phyloP scores from a whole-genome alignment of 305 asterid genomes.

The Fraxinus nigra region DNA sequence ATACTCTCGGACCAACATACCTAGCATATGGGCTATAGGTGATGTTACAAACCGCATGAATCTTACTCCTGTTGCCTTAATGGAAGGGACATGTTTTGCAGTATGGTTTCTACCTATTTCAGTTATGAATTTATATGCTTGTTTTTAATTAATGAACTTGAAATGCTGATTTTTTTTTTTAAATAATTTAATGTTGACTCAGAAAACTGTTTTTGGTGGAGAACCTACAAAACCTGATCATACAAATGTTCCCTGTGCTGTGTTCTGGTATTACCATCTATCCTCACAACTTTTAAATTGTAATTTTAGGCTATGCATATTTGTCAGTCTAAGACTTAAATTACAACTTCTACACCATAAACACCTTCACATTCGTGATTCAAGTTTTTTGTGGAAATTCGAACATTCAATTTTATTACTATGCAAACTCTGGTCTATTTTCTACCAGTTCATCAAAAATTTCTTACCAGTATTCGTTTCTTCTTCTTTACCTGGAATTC shows the following conservation, averaged over 20 bases:
- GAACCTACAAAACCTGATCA: slow-evolving; percentile 77
- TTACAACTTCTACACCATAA: background rate
- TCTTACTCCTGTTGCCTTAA: slow-evolving; percentile 98
- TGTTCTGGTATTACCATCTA: slow-evolving; percentile 67
- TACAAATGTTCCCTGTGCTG: slow-evolving; percentile 74
- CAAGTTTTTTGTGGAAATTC: background rate
- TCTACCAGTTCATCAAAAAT: background rate
- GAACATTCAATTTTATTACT: background rate
- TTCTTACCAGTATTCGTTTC: background rate
- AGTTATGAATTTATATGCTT: background rate
- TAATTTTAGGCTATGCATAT: background rate
- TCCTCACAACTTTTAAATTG: background rate
- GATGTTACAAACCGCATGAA: slow-evolving; percentile 92
- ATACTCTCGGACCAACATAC: slow-evolving; percentile 77
- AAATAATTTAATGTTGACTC: slow-evolving; percentile 26
- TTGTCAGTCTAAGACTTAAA: background rate
- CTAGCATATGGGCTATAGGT: slow-evolving; percentile 98
- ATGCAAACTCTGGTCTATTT: background rate
- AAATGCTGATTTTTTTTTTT: background rate
- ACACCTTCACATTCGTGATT: background rate
- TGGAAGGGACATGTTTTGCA: slow-evolving; percentile 91
- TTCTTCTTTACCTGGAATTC: background rate
- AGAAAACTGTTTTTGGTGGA: slow-evolving; percentile 96
- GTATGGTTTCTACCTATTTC: slow-evolving; percentile 43
- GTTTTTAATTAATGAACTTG: background rate